Conservation (phyloP, 2,329 filamentous ascomycete species). For the Talaromyces sp. region DNA sequence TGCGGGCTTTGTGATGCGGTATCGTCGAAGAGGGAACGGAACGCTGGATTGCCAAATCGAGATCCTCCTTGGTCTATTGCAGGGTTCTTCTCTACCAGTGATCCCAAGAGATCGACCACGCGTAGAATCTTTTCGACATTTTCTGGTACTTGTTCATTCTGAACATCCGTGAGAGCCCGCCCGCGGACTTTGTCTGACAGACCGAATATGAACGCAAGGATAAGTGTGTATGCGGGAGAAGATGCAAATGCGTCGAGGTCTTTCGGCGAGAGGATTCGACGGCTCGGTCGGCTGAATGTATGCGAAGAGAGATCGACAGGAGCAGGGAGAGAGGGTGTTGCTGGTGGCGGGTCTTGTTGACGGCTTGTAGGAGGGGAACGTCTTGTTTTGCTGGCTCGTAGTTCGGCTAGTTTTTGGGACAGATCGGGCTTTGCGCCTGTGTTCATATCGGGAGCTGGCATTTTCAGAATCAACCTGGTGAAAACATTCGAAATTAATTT, state of each 20-base stretch:
- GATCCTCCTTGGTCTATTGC: conserved; percentile 82
- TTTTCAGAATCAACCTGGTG: not conserved
- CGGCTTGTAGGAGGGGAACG: conserved; percentile 19
- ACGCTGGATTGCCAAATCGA: conserved; percentile 90
- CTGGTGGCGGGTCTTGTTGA: conserved; percentile 56
- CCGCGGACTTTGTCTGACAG: conserved; percentile 73
- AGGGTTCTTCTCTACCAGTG: conserved; percentile 63
- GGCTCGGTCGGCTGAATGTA: conserved; percentile 61
- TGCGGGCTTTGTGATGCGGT: conserved; percentile 34
- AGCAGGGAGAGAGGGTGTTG: conserved; percentile 67
- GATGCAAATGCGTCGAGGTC: conserved; percentile 79
- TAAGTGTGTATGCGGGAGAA: conserved; percentile 68
- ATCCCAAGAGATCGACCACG: conserved; percentile 66
- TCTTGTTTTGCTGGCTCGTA: conserved; percentile 33
- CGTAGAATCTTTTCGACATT: conserved; percentile 59
- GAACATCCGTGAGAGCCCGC: conserved; percentile 25
- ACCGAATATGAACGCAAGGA: conserved; percentile 79
- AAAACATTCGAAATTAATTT: not conserved
- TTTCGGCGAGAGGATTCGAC: conserved; percentile 72
- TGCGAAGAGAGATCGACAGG: conserved; percentile 59
- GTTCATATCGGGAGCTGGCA: conserved; percentile 11
- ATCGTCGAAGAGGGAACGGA: conserved; percentile 68
- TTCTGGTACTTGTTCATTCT: conserved; percentile 45
- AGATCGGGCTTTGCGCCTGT: conserved; percentile 26
- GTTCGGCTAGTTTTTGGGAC: conserved; percentile 37